Evolutionary conservation across 2,329 filamentous ascomycete species (phyloP).

Genomic region (Colletotrichum brevisporum): DNA sequence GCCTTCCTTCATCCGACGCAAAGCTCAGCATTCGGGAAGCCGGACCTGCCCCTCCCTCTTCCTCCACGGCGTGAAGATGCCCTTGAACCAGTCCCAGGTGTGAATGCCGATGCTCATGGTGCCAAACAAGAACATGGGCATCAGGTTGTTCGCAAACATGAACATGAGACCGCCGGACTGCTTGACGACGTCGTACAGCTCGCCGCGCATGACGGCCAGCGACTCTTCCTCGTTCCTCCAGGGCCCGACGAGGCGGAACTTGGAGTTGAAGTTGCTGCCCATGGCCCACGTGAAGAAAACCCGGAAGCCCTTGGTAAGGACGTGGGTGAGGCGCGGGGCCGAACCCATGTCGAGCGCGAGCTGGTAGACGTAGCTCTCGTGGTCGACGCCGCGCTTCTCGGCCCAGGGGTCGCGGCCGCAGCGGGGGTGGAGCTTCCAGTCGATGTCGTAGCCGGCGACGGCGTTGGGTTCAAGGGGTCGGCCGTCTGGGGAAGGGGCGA

Average conservation of each 20-base stretch:
- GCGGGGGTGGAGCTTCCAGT: conserved; percentile 56
- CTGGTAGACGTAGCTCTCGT: conserved; percentile 65
- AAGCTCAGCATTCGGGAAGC: conserved; percentile 19
- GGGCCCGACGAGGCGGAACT: conserved; percentile 62
- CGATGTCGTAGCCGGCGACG: conserved; percentile 52
- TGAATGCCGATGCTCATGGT: conserved; percentile 49
- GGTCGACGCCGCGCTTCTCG: conserved; percentile 60
- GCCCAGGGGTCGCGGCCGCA: conserved; percentile 51
- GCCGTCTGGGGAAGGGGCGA: background rate
- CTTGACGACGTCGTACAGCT: conserved; percentile 57
- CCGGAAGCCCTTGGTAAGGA: conserved; percentile 48
- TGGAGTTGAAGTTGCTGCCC: conserved; percentile 64
- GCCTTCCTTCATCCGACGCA: background rate
- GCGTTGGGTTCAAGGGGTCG: conserved; percentile 43
- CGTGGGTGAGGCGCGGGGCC: conserved; percentile 54
- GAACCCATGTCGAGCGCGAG: conserved; percentile 62
- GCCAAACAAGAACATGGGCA: conserved; percentile 55
- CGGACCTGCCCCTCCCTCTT: conserved; percentile 14
- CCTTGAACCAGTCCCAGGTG: conserved; percentile 34
- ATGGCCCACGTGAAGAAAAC: conserved; percentile 60
- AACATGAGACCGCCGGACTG: conserved; percentile 54
- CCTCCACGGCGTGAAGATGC: conserved; percentile 1
- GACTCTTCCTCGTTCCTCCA: conserved; percentile 56
- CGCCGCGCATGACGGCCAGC: conserved; percentile 55
- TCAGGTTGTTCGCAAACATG: conserved; percentile 54